phyloP scores from a whole-genome alignment of 768 basidiomycete species.

The Mycena alexandri region DNA sequence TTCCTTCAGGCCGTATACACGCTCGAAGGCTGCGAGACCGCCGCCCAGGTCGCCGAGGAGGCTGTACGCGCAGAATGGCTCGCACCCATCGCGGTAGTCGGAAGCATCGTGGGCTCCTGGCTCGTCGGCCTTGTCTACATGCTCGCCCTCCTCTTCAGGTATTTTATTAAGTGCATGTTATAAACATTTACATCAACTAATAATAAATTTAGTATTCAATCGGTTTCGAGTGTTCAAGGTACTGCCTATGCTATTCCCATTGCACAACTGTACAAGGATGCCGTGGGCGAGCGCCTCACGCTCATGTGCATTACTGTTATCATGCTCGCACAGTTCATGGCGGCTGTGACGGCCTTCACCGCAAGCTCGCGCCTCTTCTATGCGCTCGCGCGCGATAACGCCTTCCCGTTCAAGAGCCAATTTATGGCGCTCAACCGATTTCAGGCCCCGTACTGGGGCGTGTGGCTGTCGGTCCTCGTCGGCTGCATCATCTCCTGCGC shows the following conservation, averaged over 20 bases:
- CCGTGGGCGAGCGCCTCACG: slow-evolving; percentile 60
- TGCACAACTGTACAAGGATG: slow-evolving; percentile 69
- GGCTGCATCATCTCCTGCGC: slow-evolving; percentile 69
- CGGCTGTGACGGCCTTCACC: slow-evolving; percentile 69
- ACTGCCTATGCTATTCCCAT: slow-evolving; percentile 70
- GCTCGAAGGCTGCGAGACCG: slow-evolving; percentile 72
- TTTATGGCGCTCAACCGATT: slow-evolving; percentile 66
- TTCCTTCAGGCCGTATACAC: slow-evolving; percentile 73
- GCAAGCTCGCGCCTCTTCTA: slow-evolving; percentile 70
- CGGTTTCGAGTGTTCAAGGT: slow-evolving; percentile 60
- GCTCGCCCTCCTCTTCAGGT: slow-evolving; percentile 66
- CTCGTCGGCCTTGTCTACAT: slow-evolving; percentile 68
- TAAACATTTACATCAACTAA: too few species aligned
- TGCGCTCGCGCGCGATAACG: slow-evolving; percentile 67
- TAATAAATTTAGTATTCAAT: slow-evolving; percentile 58
- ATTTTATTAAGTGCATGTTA: too few species aligned
- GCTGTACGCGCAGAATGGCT: slow-evolving; percentile 66
- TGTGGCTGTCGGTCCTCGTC: slow-evolving; percentile 66
- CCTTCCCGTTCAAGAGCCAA: slow-evolving; percentile 58
- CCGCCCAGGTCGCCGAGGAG: slow-evolving; percentile 75
- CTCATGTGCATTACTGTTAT: slow-evolving; percentile 66
- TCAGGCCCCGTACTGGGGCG: slow-evolving; percentile 67
- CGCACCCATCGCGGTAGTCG: slow-evolving; percentile 70
- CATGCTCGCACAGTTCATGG: slow-evolving; percentile 64
- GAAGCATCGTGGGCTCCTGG: slow-evolving; percentile 69